These are phyloP conservation scores for Tremella mesenterica DNA, from an alignment of 768 basidiomycete species.

Conservation along the genomic window DNA sequence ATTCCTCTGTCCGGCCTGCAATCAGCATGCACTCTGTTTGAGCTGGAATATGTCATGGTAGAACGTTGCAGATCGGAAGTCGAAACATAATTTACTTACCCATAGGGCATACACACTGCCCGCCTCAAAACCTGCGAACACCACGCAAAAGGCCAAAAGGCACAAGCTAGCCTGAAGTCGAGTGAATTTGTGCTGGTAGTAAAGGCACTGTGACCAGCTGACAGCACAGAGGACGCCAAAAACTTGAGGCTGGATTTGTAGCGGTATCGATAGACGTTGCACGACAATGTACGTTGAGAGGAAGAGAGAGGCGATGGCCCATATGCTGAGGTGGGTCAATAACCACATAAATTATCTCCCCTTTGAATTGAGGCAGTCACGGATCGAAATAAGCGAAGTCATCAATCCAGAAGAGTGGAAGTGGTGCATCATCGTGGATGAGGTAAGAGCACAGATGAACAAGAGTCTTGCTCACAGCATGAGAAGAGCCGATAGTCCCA, in stretches of 20 bases:
- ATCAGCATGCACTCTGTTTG: background rate
- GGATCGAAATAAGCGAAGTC: too few species aligned
- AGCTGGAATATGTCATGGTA: background rate
- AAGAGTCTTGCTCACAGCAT: slow-evolving; percentile 55
- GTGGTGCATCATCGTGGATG: too few species aligned
- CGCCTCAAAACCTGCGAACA: slow-evolving; percentile 55
- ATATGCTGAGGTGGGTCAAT: slow-evolving; percentile 44
- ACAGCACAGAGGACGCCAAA: slow-evolving; percentile 57
- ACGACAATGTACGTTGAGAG: slow-evolving; percentile 62
- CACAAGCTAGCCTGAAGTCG: slow-evolving; percentile 40
- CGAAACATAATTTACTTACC: slow-evolving; percentile 43
- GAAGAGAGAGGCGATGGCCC: slow-evolving; percentile 56
- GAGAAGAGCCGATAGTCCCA: slow-evolving; percentile 60
- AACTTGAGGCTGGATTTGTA: slow-evolving; percentile 50
- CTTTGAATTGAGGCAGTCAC: too few species aligned
- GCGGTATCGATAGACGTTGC: slow-evolving; percentile 61
- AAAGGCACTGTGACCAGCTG: slow-evolving; percentile 63
- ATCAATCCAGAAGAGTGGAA: too few species aligned
- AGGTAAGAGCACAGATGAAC: background rate
- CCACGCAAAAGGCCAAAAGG: slow-evolving; percentile 45
- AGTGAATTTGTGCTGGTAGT: slow-evolving; percentile 54
- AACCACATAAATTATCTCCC: background rate
- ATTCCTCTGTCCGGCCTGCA: slow-evolving; percentile 45
- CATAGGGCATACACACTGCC: slow-evolving; percentile 56
- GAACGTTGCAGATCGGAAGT: background rate